These are phyloP conservation scores for Schizopora paradoxa DNA, from an alignment of 1,284 basidiomycete species.

Conservation along the genomic window DNA sequence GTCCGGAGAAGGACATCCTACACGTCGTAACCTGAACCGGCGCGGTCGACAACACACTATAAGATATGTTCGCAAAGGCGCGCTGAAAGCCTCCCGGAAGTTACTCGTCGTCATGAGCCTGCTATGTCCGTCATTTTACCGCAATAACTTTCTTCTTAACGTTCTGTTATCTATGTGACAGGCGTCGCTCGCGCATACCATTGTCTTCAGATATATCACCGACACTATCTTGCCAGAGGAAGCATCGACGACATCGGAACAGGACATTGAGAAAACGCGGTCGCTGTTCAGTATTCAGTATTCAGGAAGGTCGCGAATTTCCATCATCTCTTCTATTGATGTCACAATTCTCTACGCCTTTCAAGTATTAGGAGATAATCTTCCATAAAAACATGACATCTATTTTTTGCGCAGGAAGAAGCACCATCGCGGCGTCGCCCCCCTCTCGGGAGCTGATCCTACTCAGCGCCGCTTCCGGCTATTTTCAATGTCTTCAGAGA, in stretches of 20 bases:
- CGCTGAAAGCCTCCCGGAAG: conserved; percentile 83
- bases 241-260: conserved; percentile 73
- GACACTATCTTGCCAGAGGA: conserved; percentile 91
- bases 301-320: too few species aligned
- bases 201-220: conserved; percentile 89
- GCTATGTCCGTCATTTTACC: conserved; percentile 33
- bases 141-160: conserved; percentile 3
- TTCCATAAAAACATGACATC: too few species aligned
- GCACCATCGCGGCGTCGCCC: too few species aligned
- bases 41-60: conserved; percentile 76
- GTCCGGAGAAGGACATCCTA: conserved; percentile 84
- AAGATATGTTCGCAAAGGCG: conserved; percentile 79
- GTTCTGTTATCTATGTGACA: conserved; percentile 25
- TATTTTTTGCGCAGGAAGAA: too few species aligned
- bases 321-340: too few species aligned
- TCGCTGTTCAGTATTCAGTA: too few species aligned
- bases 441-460: too few species aligned
- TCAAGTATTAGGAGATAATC: too few species aligned
- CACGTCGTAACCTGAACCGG: conserved; percentile 79
- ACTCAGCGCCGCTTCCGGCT: too few species aligned
- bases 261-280: too few species aligned
- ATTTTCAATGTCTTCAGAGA: too few species aligned
- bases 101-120: conserved; percentile 80
- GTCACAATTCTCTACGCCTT: too few species aligned
- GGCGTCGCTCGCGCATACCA: conserved; percentile 83